These are phyloP conservation scores for Sonneratia caseolaris DNA, from an alignment of 345 rosid species.

Conservation along the genomic window DNA sequence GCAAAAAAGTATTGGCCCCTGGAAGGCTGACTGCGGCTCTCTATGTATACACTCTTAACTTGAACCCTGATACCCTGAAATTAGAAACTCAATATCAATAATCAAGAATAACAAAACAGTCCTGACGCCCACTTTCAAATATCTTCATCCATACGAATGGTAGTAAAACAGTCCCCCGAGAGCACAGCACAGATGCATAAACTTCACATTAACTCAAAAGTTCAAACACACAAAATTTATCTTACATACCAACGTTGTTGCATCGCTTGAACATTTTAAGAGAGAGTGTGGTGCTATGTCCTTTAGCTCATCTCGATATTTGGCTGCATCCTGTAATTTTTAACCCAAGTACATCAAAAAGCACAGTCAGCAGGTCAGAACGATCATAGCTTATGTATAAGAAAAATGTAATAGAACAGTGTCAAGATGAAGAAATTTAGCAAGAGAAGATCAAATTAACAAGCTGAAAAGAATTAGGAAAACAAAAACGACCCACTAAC, in stretches of 20 bases:
- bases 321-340: conserved; percentile 51
- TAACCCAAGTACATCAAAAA: background rate
- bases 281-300: conserved; percentile 56
- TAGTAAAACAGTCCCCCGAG: background rate
- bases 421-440: no score
- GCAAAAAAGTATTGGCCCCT: conserved; percentile 63
- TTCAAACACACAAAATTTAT: conserved; percentile 1
- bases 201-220: background rate
- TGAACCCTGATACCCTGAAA: conserved; percentile 64
- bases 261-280: conserved; percentile 58
- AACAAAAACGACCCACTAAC: no score
- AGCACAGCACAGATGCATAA: background rate
- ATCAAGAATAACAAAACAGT: background rate
- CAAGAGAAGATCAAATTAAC: no score
- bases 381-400: background rate
- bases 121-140: background rate
- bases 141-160: background rate
- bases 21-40: conserved; percentile 54
- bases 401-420: background rate
- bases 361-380: background rate
- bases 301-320: conserved; percentile 39
- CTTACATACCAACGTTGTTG: conserved; percentile 53
- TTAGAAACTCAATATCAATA: conserved; percentile 1
- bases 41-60: conserved; percentile 63
- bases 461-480: no score